Evolutionary conservation across 176 grass and related monocot genomes (phyloP).

Genomic region (Eleusine coracana): DNA sequence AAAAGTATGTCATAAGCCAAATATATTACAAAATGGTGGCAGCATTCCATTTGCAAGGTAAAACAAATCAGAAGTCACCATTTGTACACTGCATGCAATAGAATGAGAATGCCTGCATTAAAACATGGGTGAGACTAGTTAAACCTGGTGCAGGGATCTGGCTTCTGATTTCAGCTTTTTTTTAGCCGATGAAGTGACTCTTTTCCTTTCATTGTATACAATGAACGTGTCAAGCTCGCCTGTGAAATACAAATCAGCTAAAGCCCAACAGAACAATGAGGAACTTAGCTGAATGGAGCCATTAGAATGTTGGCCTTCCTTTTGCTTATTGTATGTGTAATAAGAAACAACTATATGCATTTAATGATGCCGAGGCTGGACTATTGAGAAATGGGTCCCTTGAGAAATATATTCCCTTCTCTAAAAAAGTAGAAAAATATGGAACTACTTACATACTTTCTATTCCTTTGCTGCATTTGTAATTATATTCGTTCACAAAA

Average conservation of each 20-base stretch:
- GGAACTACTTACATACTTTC: constrained; percentile 82
- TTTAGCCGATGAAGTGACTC: constrained; percentile 97
- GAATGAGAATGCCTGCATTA: constrained; percentile 23
- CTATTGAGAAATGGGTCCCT: neutral
- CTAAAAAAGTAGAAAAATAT: constrained; percentile 15
- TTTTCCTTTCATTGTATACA: constrained; percentile 96
- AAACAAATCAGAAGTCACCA: neutral
- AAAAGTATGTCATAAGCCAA: neutral
- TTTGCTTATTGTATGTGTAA: neutral
- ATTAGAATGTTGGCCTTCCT: neutral
- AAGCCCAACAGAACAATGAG: constrained; percentile 22
- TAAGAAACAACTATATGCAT: neutral
- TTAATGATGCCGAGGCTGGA: neutral
- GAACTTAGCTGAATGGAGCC: neutral
- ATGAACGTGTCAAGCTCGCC: constrained; percentile 86
- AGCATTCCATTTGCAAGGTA: constrained; percentile 8
- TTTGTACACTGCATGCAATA: constrained; percentile 5
- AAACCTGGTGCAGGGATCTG: constrained; percentile 88
- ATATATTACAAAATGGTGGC: too few relatives aligned
- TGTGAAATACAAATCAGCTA: constrained; percentile 44
- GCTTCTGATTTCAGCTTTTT: constrained; percentile 85
- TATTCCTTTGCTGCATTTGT: constrained; percentile 66
- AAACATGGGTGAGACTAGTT: neutral
- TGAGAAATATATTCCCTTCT: neutral
- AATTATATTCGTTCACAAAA: constrained; percentile 75